Conservation (phyloP, 805 yeast species). For the Yarrowia keelungensis region DNA sequence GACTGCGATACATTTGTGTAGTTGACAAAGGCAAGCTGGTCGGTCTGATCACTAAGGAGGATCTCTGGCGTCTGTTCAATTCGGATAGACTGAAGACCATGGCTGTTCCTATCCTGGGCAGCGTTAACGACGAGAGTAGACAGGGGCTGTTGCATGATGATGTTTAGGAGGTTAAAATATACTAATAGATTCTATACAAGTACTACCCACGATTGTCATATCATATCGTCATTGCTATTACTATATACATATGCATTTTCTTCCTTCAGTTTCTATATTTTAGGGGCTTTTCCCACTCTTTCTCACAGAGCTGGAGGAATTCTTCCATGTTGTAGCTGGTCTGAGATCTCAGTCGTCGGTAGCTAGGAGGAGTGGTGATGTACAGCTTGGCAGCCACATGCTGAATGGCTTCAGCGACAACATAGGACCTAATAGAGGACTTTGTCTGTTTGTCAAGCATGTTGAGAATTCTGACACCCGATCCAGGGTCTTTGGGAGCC, state of each 20-base stretch:
- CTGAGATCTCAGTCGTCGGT: constrained; percentile 8
- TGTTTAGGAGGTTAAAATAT: background rate
- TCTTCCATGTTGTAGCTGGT: constrained; percentile 17
- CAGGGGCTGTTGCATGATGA: constrained; percentile 5
- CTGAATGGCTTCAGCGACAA: constrained; percentile 8
- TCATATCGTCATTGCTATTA: background rate
- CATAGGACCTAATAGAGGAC: background rate
- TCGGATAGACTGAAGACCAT: constrained; percentile 26
- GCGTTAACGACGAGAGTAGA: background rate
- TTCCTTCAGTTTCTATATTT: background rate
- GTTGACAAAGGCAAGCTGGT: constrained; percentile 47
- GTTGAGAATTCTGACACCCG: constrained; percentile 20
- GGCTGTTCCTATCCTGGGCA: constrained; percentile 16
- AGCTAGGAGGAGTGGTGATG: constrained; percentile 11
- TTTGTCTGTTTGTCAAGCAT: background rate
- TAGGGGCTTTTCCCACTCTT: background rate
- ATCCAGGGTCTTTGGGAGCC: constrained; percentile 17
- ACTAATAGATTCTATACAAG: too few species aligned
- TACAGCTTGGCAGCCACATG: constrained; percentile 12
- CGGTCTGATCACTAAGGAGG: constrained; percentile 53
- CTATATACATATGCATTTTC: background rate
- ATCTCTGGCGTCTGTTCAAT: constrained; percentile 46
- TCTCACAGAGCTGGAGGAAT: background rate
- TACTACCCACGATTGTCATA: too few species aligned
- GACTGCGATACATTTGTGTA: constrained; percentile 50